Evolutionary conservation across 495 filamentous ascomycete species (phyloP).

Genomic region (Podospora didyma): DNA sequence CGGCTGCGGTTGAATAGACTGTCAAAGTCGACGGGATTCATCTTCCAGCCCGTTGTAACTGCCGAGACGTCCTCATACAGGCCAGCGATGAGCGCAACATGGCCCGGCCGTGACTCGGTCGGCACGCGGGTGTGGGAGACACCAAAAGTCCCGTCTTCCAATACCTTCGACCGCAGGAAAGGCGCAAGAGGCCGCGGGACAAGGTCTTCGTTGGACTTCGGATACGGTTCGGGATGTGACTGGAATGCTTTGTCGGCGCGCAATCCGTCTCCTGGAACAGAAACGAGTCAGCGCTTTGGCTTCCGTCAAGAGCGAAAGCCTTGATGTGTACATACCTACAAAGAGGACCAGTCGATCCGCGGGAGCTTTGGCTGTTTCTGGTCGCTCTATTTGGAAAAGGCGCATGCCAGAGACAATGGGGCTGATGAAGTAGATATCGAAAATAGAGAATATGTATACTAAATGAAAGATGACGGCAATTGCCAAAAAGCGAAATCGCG

Average conservation of each 20-base stretch:
- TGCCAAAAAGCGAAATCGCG: slow-evolving; percentile 82
- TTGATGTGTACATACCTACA: slow-evolving; percentile 60
- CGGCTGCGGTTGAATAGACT: slow-evolving; percentile 95
- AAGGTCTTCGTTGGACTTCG: slow-evolving; percentile 54
- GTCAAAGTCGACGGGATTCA: slow-evolving; percentile 98
- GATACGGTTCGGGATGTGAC: slow-evolving; percentile 84
- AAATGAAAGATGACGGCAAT: slow-evolving; percentile 92
- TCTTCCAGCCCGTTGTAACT: slow-evolving; percentile 96
- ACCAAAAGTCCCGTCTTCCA: slow-evolving; percentile 93
- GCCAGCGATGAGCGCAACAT: slow-evolving; percentile 96
- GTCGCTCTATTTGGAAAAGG: slow-evolving; percentile 65
- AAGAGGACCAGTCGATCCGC: slow-evolving; percentile 89
- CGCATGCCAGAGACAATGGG: slow-evolving; percentile 96
- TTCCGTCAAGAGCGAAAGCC: neutral
- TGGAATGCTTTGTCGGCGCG: slow-evolving; percentile 98
- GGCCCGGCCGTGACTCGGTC: slow-evolving; percentile 93
- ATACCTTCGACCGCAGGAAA: slow-evolving; percentile 83
- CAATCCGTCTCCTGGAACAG: slow-evolving; percentile 70
- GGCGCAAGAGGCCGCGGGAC: slow-evolving; percentile 77
- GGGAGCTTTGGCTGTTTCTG: slow-evolving; percentile 60
- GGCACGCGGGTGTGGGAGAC: slow-evolving; percentile 97
- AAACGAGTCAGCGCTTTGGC: neutral
- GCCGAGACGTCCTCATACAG: slow-evolving; percentile 98
- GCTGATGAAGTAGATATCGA: slow-evolving; percentile 99
- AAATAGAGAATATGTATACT: slow-evolving; percentile 93